Conservation (phyloP, 75 land plant genomes). For the Cunninghamia lanceolata region DNA sequence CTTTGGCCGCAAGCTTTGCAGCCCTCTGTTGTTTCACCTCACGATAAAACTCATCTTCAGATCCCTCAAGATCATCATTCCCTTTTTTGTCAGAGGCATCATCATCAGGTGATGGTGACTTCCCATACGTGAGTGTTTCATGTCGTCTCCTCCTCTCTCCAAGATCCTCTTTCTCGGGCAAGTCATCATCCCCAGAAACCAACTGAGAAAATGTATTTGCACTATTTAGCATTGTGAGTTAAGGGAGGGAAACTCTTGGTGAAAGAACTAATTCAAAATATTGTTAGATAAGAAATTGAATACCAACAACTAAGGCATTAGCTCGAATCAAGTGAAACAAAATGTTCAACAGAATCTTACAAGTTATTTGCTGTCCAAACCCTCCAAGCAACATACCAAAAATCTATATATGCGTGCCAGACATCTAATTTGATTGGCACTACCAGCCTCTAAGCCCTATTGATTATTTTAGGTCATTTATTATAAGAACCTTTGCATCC, state of each 20-base stretch:
- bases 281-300: not conserved
- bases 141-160: constrained; percentile 91
- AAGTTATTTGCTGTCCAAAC: not conserved
- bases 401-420: not conserved
- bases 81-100: constrained; percentile 7
- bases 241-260: not conserved
- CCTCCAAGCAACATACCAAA: not conserved
- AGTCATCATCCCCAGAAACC: constrained; percentile 91
- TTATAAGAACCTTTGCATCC: not conserved
- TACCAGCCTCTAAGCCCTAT: not conserved
- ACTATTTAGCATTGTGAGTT: not conserved
- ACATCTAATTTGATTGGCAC: not conserved
- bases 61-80: constrained; percentile 27
- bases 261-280: not conserved
- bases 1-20: constrained; percentile 66
- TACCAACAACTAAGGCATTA: not conserved
- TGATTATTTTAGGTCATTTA: not conserved
- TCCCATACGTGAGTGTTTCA: constrained; percentile 55
- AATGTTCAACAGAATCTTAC: not conserved
- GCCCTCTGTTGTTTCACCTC: constrained; percentile 50
- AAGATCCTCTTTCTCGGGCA: constrained; percentile 85
- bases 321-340: not conserved
- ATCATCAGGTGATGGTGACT: constrained; percentile 17
- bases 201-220: constrained; percentile 32
- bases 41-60: constrained; percentile 79